Base-by-base conservation (phyloP, 768 basidiomycete genomes). In the Nidularia sp. region DNA sequence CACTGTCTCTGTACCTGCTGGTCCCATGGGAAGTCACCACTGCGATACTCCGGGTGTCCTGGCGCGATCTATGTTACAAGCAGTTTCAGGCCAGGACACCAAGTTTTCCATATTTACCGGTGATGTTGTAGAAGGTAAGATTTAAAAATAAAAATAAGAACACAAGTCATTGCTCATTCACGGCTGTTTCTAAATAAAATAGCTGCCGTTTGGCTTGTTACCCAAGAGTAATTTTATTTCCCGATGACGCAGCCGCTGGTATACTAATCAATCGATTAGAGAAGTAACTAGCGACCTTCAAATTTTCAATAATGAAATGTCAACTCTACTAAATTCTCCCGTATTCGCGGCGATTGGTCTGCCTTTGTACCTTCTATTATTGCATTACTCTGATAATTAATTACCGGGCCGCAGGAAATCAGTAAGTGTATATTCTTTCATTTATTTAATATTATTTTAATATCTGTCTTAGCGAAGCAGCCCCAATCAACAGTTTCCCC, bases 41-140 rank as follows among this genome's bases (percentile, higher is more conserved):
- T 86, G 84, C 56, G 84, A 86, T 58, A 72, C 79, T 0, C 78
- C 83, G 2, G 63, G 70, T 0, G 58, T 61, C 1, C 67, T 86
- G 31, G 75, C 74, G 0, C 70, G 78, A 13, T 79, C 76, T 36
- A 76, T 83, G 77, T 66, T 84, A 3, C 59, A 65, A 9, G 72
- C 73, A 12, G 70, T 79, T 8, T 65, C 75, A 35, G 49, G 60
- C 5, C 57, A 67, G 39, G 64, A 67, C 13, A 71, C 70, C 12
- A 61, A 63, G 6, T 84, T 83, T 60, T 73, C 79, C 4, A 75
- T 86, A 34, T 85, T 85, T 57, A 86, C 84, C 2, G 85, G 84
- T 5, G 84, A 85, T 59, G 78, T 84, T 5, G 74, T 84, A 4
- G 83, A 84, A 65, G 78, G 82, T 80, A 18, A 18, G 18, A 18